Evolutionary conservation across 805 yeast genomes (phyloP).

Genomic region (Pichia membranifaciens): DNA sequence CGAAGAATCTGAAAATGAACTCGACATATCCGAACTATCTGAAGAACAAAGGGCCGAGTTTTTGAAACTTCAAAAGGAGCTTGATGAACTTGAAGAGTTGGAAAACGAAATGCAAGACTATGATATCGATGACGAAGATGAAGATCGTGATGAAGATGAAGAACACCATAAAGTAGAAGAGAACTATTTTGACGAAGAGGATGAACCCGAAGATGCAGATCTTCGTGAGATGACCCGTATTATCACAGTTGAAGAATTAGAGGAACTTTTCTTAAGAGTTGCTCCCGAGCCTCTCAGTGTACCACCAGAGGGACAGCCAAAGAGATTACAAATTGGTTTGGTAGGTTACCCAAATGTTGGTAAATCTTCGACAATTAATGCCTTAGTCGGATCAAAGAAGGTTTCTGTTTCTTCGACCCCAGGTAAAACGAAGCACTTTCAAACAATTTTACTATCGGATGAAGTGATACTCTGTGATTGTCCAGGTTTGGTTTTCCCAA

Average conservation of each 20-base stretch:
- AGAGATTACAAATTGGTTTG: constrained; percentile 79
- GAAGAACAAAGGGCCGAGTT: constrained; percentile 20
- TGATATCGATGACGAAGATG: constrained; percentile 19
- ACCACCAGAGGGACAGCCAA: constrained; percentile 51
- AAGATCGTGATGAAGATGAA: constrained; percentile 23
- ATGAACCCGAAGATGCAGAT: constrained; percentile 22
- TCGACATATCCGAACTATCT: constrained; percentile 18
- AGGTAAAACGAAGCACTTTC: constrained; percentile 98
- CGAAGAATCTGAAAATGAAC: constrained; percentile 10
- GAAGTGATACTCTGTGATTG: constrained; percentile 91
- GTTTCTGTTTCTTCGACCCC: constrained; percentile 99
- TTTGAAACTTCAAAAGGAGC: constrained; percentile 15
- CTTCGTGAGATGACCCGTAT: constrained; percentile 55
- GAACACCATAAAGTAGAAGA: constrained; percentile 21
- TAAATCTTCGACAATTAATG: constrained; percentile 91
- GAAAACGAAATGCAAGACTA: constrained; percentile 13
- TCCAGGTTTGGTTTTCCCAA: constrained; percentile 98
- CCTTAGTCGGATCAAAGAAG: constrained; percentile 90
- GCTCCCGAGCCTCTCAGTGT: constrained; percentile 63
- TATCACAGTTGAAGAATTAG: constrained; percentile 78
- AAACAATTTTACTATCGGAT: constrained; percentile 81
- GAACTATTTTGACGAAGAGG: constrained; percentile 29
- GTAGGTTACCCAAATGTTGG: constrained; percentile 94
- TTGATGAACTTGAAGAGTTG: constrained; percentile 17
- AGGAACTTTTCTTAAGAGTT: constrained; percentile 63